Evolutionary conservation across 2,329 filamentous ascomycete species (phyloP).

Genomic region (Aspergillus niger): DNA sequence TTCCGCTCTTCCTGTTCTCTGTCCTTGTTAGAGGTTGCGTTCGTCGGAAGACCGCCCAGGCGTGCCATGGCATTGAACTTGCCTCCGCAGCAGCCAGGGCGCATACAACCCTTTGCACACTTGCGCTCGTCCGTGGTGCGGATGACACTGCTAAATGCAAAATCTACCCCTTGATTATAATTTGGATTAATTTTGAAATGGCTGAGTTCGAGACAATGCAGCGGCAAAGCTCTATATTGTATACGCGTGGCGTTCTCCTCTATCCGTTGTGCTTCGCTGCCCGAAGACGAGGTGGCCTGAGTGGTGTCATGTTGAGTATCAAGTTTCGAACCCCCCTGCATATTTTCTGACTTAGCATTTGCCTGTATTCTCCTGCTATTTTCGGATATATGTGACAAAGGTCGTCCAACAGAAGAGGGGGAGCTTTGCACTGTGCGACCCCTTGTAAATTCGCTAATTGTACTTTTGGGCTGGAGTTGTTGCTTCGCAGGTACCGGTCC

Average conservation of each 20-base stretch:
- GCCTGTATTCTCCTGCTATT: neutral
- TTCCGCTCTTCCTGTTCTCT: slow-evolving; percentile 32
- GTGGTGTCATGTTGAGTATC: neutral
- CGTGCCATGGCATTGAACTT: slow-evolving; percentile 68
- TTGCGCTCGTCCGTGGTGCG: slow-evolving; percentile 69
- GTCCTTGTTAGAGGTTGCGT: slow-evolving; percentile 16
- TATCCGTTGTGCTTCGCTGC: neutral
- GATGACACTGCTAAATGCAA: slow-evolving; percentile 74
- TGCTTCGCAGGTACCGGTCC: slow-evolving; percentile 27
- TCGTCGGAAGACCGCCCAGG: slow-evolving; percentile 36
- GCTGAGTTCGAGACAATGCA: slow-evolving; percentile 60
- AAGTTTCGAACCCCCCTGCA: neutral
- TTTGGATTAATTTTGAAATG: slow-evolving; percentile 83
- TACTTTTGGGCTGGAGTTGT: slow-evolving; percentile 15
- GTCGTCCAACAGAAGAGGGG: neutral
- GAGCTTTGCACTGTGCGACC: neutral
- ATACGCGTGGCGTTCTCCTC: slow-evolving; percentile 34
- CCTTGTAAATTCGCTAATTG: neutral
- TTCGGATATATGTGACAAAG: neutral
- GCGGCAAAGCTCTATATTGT: slow-evolving; percentile 60
- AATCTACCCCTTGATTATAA: slow-evolving; percentile 69
- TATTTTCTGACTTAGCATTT: neutral
- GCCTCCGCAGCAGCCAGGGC: slow-evolving; percentile 74
- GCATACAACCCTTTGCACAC: slow-evolving; percentile 72
- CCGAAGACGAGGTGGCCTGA: neutral